These are phyloP conservation scores for Alloteropsis semialata DNA, from an alignment of 176 grass and related monocot species.

Conservation along the genomic window DNA sequence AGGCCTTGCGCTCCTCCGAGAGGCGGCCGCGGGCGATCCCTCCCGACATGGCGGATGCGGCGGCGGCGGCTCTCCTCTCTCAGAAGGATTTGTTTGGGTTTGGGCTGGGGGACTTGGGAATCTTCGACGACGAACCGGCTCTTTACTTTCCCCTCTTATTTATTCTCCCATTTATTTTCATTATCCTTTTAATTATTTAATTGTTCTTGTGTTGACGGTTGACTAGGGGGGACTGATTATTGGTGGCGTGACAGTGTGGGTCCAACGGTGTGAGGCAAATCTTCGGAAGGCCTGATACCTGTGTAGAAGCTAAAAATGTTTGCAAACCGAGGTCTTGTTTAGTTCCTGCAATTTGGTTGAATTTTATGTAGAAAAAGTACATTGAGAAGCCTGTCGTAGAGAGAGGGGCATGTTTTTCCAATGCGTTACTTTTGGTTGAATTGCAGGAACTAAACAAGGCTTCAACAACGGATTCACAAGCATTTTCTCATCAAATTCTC, in stretches of 20 bases:
- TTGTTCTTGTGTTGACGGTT: not conserved
- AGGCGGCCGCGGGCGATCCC: conserved; percentile 71
- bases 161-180: not conserved
- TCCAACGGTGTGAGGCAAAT: not conserved
- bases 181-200: not conserved
- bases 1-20: conserved; percentile 71
- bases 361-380: no score
- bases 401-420: no score
- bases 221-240: not conserved
- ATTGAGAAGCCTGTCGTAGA: no score
- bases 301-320: not conserved
- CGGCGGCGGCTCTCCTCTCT: not conserved
- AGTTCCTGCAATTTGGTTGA: no score
- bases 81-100: conserved; percentile 8
- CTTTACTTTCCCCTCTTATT: not conserved
- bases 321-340: not conserved
- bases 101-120: not conserved
- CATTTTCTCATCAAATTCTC: not conserved
- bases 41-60: conserved; percentile 48
- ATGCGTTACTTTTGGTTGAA: no score
- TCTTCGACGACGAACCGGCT: not conserved
- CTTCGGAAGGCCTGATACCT: not conserved
- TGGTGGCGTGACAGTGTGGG: not conserved
- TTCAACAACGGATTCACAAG: not conserved
- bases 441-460: no score